phyloP scores from a whole-genome alignment of 345 rosid species.

The Corchorus olitorius region DNA sequence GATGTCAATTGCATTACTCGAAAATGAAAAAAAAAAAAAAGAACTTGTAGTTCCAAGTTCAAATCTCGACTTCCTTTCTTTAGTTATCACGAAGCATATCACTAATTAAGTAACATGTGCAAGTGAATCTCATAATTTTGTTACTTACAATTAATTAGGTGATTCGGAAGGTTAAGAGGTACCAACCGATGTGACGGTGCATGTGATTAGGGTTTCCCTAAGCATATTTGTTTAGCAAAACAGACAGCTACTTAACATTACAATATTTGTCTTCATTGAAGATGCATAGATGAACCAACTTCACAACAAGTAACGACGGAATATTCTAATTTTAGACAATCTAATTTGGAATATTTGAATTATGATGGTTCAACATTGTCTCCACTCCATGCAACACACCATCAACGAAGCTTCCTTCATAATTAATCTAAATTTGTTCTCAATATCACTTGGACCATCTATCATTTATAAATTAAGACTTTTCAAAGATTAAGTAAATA shows the following conservation, averaged over 20 bases:
- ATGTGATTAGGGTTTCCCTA: background rate
- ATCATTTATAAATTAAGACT: background rate
- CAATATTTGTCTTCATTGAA: background rate
- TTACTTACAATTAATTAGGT: constrained; percentile 13
- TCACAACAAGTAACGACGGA: background rate
- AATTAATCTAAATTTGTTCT: background rate
- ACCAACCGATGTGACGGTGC: background rate
- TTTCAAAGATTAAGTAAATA: constrained; percentile 4
- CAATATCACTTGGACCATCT: background rate
- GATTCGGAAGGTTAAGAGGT: constrained; percentile 1
- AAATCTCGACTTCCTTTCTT: too few relatives aligned
- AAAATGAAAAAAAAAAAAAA: too few relatives aligned
- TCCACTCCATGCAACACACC: background rate
- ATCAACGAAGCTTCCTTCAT: background rate
- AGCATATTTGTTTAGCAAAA: background rate
- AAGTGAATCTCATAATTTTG: background rate
- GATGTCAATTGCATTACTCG: too few relatives aligned
- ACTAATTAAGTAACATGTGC: background rate
- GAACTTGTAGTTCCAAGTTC: too few relatives aligned
- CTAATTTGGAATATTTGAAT: background rate
- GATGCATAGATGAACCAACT: background rate
- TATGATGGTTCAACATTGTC: background rate
- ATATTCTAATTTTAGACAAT: background rate
- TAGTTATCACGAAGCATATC: too few relatives aligned
- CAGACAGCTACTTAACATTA: too few relatives aligned